Evolutionary conservation across 768 basidiomycete species (phyloP), one percentile per base, ranked within the genome.

Genomic region (Suillus discolor): DNA sequence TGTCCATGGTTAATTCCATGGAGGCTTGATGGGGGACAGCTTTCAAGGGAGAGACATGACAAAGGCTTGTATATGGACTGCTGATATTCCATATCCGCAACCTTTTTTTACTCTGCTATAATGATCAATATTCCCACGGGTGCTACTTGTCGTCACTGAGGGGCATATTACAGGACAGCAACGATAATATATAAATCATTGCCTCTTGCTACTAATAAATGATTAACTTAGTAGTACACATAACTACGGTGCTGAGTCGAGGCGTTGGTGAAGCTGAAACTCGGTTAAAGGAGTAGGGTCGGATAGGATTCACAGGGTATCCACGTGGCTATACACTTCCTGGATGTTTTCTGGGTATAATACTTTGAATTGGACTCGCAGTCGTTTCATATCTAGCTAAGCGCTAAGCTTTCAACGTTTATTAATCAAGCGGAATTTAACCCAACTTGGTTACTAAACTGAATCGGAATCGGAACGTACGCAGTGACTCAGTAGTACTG

Each of bases 21-120:
- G 71, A 72, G 75, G 72, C 70, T 38, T 70, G 74, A 71, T 55
- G 65, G 65, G 64, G 63, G 68, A 77, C 74, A 70, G 70, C 59
- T 60, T 60, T 77, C 72, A 77, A 67, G 74, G 69, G 70, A 72
- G 75, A 71, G 69, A 77, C 77, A 77, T 77, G 75, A 77, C 75
- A 77, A 77, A 77, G 75, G 77, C 75, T 70, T 72, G 75, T 77
- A 77, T 78, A 77, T 77, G 73, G 77, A 75, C 74, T 74, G 72
- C 69, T 75, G 74, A 77, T 78, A 77, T 77, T 75, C 75, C 74
- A 75, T 77, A 77, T 78, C 77, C 74, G 75, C 75, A 76, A 68
- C 71, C 77, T 77, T 76, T 73, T 72, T 68, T 67, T 75, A 70
- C 67, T 71, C 69, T 73, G 68, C 74, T 70, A 68, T 71, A 75